phyloP scores from a whole-genome alignment of 371 early-diverging fungal species.

The Parasitella parasitica region DNA sequence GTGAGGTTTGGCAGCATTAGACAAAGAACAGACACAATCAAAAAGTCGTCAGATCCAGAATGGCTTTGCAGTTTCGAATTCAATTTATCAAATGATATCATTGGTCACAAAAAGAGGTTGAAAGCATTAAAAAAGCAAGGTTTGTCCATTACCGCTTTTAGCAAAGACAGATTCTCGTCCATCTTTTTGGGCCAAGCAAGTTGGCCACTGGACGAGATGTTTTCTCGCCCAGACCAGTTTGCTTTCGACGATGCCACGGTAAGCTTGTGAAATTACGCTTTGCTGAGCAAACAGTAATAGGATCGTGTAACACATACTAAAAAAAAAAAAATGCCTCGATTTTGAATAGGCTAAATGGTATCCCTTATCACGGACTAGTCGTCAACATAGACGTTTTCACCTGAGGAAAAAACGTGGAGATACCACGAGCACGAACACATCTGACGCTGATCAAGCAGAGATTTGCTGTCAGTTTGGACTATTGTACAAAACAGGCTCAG shows the following conservation, averaged over 20 bases:
- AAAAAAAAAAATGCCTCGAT: neutral
- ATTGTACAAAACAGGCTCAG: constrained; percentile 6
- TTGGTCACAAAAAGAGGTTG: constrained; percentile 19
- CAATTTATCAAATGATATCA: constrained; percentile 27
- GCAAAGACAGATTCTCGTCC: constrained; percentile 43
- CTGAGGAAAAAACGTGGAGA: constrained; percentile 14
- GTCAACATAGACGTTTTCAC: constrained; percentile 13
- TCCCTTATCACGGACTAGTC: constrained; percentile 9
- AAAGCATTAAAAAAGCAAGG: constrained; percentile 32
- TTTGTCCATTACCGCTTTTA: constrained; percentile 32
- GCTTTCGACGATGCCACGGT: constrained; percentile 27
- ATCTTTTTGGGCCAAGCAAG: constrained; percentile 39
- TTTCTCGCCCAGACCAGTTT: constrained; percentile 10
- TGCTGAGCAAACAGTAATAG: neutral
- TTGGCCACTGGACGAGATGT: constrained; percentile 33
- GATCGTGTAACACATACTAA: constrained; percentile 5
- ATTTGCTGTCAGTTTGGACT: constrained; percentile 20
- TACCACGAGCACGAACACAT: neutral
- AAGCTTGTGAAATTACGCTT: neutral
- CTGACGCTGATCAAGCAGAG: constrained; percentile 17
- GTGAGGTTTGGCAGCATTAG: constrained; percentile 42
- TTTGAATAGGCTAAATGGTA: constrained; percentile 21
- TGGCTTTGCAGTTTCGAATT: constrained; percentile 48
- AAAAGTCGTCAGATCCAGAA: constrained; percentile 36
- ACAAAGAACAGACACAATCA: constrained; percentile 43